Base-by-base conservation (phyloP, 2,329 filamentous ascomycete species). In the Lasiodiplodia citricola region DNA sequence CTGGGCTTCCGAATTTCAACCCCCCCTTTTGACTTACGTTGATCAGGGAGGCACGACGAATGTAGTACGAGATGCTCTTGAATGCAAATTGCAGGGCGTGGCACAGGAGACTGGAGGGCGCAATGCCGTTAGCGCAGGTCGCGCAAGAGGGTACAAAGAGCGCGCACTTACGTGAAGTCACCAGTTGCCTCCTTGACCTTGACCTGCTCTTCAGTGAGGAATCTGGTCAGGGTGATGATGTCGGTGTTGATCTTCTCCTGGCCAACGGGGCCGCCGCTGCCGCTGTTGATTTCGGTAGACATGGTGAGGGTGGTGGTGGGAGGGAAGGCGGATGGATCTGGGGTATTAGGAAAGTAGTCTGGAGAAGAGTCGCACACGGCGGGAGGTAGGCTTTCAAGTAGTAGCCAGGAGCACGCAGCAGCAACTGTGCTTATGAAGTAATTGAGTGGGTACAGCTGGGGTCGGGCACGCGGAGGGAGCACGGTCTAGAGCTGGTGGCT, bases 41-140 rank as follows among this genome's bases (percentile, higher is more conserved):
- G 84, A 98, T 95, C 72, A 99, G 86, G 28, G 93, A 95, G 44
- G 95, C 94, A 81, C 96, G 91, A 76, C 95, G 94, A 82, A 99
- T 99, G 86, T 97, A 99, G 87, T 98, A 97, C 75, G 96, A 93
- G 81, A 99, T 99, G 73, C 93, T 97, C 87, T 99, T 99, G 91
- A 99, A 99, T 73, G 96, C 95, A 86, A 98, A 99, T 83, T 98
- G 96, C 70, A 99, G 92, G 70, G 96, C 94, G 81, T 99, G 96
- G 87, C 94, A 97, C 70, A 99, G 89, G 66, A 99, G 88, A 76
- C 94, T 97, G 76, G 31, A 51, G 64, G 14, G 13, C 35, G 21
- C 4, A 65, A 25, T 52, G 18, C 28, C 23, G 37, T 37, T 31
- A 25, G 38, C 66, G 52, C 56, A 68, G 23, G 44, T 62, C 60